Percentiles rank a stretch among this genome's conserved stretches.
Conservation (phyloP, 2,329 filamentous ascomycete genomes). For the Pseudonectria buxi region DNA sequence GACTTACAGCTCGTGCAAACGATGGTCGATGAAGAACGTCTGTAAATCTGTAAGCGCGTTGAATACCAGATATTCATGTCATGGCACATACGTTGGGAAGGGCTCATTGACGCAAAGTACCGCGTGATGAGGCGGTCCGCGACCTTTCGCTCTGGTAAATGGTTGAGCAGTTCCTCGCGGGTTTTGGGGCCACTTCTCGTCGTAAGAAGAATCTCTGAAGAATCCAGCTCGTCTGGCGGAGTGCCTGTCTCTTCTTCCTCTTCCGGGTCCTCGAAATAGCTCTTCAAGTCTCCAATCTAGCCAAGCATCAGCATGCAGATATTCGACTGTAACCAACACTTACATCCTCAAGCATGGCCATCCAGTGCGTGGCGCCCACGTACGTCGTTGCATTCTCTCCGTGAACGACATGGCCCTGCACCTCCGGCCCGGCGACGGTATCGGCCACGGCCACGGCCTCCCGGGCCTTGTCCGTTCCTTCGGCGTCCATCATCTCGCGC, state of each 20-base stretch:
- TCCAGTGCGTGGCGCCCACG: constrained; percentile 53
- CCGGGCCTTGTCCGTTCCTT: constrained; percentile 14
- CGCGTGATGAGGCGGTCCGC: constrained; percentile 45
- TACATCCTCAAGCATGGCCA: constrained; percentile 55
- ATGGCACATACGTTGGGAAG: constrained; percentile 39
- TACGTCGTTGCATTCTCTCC: constrained; percentile 41
- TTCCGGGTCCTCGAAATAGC: constrained; percentile 47
- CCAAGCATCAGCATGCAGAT: constrained; percentile 5
- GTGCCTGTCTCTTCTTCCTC: constrained; percentile 28
- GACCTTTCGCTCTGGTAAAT: constrained; percentile 39
- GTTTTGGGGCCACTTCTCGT: constrained; percentile 32
- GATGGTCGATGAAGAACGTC: constrained; percentile 48
- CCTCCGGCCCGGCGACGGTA: constrained; percentile 14
- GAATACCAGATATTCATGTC: not conserved
- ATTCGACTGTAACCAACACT: constrained; percentile 18
- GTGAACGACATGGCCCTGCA: constrained; percentile 37
- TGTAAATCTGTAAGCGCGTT: constrained; percentile 18
- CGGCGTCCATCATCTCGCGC: constrained; percentile 45
- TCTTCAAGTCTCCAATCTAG: constrained; percentile 53
- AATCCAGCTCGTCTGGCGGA: constrained; percentile 28
- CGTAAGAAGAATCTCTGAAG: constrained; percentile 38
- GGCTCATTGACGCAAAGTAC: constrained; percentile 48
- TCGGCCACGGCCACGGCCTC: constrained; percentile 5
- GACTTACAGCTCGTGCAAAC: constrained; percentile 39
- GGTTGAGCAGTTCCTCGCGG: constrained; percentile 40